Percentiles rank a stretch among this genome's conserved stretches.
Conservation (phyloP, 148 eudicot species). For the Vaccinium darrowii region DNA sequence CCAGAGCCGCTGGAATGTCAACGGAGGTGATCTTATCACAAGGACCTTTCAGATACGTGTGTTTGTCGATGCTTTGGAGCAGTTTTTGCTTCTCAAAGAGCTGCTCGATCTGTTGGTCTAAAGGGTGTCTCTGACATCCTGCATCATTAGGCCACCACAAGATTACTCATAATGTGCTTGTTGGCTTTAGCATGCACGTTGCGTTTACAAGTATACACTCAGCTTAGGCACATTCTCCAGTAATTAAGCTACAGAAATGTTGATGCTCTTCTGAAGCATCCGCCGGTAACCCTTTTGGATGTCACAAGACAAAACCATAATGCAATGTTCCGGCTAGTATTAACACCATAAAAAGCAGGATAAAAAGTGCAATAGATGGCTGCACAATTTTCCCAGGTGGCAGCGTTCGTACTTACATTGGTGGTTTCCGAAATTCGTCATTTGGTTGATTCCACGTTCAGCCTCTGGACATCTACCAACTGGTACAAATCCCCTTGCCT, state of each 20-base stretch:
- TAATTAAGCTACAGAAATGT: background rate
- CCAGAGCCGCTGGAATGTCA: conserved; percentile 77
- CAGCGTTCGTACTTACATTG: too few species aligned
- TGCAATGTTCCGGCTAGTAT: background rate
- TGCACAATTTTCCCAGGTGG: too few species aligned
- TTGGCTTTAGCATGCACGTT: background rate
- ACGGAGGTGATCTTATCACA: conserved; percentile 71
- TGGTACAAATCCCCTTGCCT: conserved; percentile 86
- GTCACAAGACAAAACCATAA: background rate
- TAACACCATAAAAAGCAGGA: background rate
- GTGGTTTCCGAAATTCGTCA: background rate
- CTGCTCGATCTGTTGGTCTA: conserved; percentile 59
- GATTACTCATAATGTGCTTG: background rate
- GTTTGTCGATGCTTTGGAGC: conserved; percentile 62
- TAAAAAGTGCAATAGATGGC: background rate
- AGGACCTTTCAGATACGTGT: conserved; percentile 75
- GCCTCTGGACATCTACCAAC: conserved; percentile 71
- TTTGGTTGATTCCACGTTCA: conserved; percentile 16
- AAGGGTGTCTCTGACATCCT: conserved; percentile 80
- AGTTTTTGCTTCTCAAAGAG: conserved; percentile 64
- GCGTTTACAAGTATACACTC: background rate
- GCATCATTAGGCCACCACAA: conserved; percentile 22
- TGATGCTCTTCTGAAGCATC: background rate
- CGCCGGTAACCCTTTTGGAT: background rate
- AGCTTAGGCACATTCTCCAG: background rate